Evolutionary conservation across 1,139 yeast genomes (phyloP), one percentile per base, ranked within the genome.

Genomic region (Debaryomyces udenii): DNA sequence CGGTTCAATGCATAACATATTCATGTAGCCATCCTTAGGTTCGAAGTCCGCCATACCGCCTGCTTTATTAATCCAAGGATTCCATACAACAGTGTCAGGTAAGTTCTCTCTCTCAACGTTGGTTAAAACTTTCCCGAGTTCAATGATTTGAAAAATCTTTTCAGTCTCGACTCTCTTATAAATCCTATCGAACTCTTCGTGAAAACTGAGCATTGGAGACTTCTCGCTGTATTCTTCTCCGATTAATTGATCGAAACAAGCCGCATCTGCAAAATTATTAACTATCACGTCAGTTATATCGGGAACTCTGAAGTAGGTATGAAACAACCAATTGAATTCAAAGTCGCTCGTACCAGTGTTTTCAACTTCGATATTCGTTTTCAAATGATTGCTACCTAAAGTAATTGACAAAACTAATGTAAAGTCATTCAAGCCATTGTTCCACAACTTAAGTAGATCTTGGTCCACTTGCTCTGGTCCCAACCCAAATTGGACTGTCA

Each of bases 71-170:
- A 78, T 72, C 99, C 98, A 93, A 18, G 99, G 99, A 62, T 93
- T 93, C 99, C 99, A 93, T 40, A 93, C 97, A 37, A 93, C 98
- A 16, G 89, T 79, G 59, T 93, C 98, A 2, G 86, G 90, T 50
- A 91, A 71, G 52, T 83, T 82, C 22, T 66, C 66, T 57, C 96
- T 76, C 44, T 77, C 68, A 28, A 90, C 66, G 36, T 85, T 81
- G 59, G 83, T 83, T 40, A 81, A 62, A 3, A 87, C 91, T 47
- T 79, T 75, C 30, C 94, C 94, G 46, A 76, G 69, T 47, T 81
- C 86, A 36, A 83, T 79, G 31, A 81, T 78, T 58, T 83, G 91
- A 31, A 87, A 64, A 3, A 75, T 52, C 50, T 85, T 85, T 5
- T 67, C 68, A 15, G 66, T 64, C 16, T 78, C 71, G 26, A 88